Base-by-base conservation (phyloP, 1,284 basidiomycete species). In the Leccinum griseonigrum region DNA sequence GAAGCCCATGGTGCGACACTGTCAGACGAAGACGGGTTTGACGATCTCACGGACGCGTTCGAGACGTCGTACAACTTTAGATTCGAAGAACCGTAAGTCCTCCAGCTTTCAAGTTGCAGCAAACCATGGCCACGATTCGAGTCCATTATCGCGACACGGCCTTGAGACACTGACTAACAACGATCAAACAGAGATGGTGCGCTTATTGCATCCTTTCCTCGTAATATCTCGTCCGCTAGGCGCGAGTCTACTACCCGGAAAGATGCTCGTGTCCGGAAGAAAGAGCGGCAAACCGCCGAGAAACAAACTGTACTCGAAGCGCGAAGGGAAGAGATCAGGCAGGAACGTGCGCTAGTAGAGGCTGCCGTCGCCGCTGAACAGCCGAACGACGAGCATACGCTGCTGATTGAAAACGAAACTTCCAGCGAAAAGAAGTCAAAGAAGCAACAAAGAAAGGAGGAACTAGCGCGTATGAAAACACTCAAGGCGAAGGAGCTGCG, bases 41-140 rank as follows among this genome's bases (percentile, higher is more conserved):
- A 91, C 51, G 87, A 91, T 14, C 77, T 84, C 56, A 86, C 83
- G 0, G 90, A 92, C 29, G 82, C 81, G 31, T 92, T 91, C 65
- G 91, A 92, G 74, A 84, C 83, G 16, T 89, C 90, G n/a, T 97
- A 96, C 77, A 97, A 97, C 73, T 95, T 95, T 80, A 87, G 95
- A 58, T 97, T 92, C 72, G 94, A 98, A 75, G 95, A 98, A 76
- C 91, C 92, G 85, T 93, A 67, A 73, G 91, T 85, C 51, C 48
- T 51, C 31, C 60, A 51, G 1, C 28, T 55, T 14, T 31, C 2
- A 18, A 28, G 3, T 59, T 13, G 3, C 1, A 16, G 48, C 18
- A 26, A 50, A 22, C 51, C 52, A 38, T 40, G 10, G 58, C 3
- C 34, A 55, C 18, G 52, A 32, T 22, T 59, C 18, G 52, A 58